Conservation (phyloP, 2,329 filamentous ascomycete species). For the Paramyrothecium roridum region DNA sequence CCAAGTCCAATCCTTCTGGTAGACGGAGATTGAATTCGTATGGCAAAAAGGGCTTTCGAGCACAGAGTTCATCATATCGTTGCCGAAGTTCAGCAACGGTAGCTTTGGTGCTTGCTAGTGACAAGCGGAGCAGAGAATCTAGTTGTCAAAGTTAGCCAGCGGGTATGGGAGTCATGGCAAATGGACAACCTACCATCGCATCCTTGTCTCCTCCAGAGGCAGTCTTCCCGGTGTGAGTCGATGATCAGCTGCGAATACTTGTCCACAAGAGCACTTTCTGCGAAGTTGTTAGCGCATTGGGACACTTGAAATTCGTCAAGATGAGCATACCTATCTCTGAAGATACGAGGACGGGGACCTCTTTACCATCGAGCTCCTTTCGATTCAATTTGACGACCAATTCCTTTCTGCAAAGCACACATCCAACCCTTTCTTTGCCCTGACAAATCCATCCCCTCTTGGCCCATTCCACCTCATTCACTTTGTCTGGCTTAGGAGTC, state of each 20-base stretch:
- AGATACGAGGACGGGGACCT: constrained; percentile 49
- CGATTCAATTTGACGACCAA: constrained; percentile 75
- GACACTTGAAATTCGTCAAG: background rate
- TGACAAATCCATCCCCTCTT: constrained; percentile 89
- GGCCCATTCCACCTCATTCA: constrained; percentile 92
- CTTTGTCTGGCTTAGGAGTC: constrained; percentile 83
- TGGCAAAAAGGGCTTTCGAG: constrained; percentile 52
- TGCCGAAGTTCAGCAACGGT: constrained; percentile 57
- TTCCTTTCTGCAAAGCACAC: constrained; percentile 80
- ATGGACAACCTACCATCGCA: constrained; percentile 65
- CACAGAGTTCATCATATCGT: constrained; percentile 63
- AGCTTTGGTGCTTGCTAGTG: constrained; percentile 58
- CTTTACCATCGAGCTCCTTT: constrained; percentile 53
- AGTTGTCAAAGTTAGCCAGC: constrained; percentile 8
- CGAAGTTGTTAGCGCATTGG: constrained; percentile 12
- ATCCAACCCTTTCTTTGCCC: constrained; percentile 78
- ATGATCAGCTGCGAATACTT: constrained; percentile 73
- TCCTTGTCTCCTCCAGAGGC: constrained; percentile 82
- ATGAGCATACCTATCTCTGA: constrained; percentile 52
- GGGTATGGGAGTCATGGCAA: background rate
- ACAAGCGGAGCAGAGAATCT: constrained; percentile 60
- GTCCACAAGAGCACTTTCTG: constrained; percentile 66
- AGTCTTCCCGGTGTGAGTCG: constrained; percentile 73
- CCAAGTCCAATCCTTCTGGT: constrained; percentile 48
- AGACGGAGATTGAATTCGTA: constrained; percentile 61